Conservation (phyloP, 768 basidiomycete genomes). For the Leucogyrophana mollusca region DNA sequence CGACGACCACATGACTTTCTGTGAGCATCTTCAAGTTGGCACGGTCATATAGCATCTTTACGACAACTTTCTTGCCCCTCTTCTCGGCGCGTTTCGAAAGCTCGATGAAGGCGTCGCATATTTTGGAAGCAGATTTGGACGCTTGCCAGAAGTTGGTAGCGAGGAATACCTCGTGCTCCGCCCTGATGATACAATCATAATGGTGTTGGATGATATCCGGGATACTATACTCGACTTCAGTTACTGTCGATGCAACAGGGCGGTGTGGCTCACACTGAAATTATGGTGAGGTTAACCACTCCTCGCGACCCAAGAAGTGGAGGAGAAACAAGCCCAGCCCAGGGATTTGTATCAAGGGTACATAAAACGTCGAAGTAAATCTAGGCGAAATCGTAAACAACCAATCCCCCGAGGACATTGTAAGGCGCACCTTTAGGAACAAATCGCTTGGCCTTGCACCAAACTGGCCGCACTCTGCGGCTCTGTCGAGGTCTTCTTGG, state of each 20-base stretch:
- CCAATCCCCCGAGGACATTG: too few species aligned
- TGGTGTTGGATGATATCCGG: constrained; percentile 77
- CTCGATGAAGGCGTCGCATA: constrained; percentile 51
- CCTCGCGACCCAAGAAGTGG: constrained; percentile 61
- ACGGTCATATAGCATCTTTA: constrained; percentile 72
- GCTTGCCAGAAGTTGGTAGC: constrained; percentile 66
- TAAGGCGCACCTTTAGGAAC: constrained; percentile 53
- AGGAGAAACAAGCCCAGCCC: constrained; percentile 59
- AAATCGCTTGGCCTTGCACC: constrained; percentile 53
- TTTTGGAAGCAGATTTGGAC: constrained; percentile 47
- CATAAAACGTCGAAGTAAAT: constrained; percentile 63
- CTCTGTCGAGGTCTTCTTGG: constrained; percentile 43
- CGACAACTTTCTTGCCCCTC: constrained; percentile 48
- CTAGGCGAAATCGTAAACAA: too few species aligned
- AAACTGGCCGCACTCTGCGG: constrained; percentile 51
- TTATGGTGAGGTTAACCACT: constrained; percentile 59
- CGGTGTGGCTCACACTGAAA: constrained; percentile 45
- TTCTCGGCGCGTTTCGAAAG: constrained; percentile 47
- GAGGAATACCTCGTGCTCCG: constrained; percentile 63
- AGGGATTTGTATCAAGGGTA: constrained; percentile 53
- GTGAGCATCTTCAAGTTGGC: constrained; percentile 54
- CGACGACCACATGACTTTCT: constrained; percentile 46
- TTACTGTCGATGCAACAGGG: not conserved
- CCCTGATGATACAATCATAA: constrained; percentile 56
- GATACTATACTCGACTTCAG: constrained; percentile 36